These are phyloP conservation scores for Rostrohypoxylon terebratum DNA, from an alignment of 495 filamentous ascomycete genomes.

Conservation along the genomic window DNA sequence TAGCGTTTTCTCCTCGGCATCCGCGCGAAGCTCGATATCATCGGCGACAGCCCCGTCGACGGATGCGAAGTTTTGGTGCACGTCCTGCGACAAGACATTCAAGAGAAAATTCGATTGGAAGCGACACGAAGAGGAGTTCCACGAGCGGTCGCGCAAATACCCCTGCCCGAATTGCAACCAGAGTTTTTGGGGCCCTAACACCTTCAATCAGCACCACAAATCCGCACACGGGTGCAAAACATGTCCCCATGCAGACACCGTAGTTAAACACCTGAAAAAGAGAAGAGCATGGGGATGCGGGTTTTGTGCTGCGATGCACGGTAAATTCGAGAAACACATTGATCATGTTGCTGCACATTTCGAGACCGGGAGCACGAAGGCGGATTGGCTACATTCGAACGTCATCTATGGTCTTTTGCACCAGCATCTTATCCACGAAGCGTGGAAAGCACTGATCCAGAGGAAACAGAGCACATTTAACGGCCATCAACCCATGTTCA, in stretches of 20 bases:
- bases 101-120: slow-evolving; percentile 67
- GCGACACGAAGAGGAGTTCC: slow-evolving; percentile 64
- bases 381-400: slow-evolving; percentile 62
- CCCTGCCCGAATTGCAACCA: slow-evolving; percentile 63
- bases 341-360: slow-evolving; percentile 64
- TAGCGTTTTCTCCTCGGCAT: slow-evolving; percentile 51
- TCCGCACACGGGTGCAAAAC: slow-evolving; percentile 63
- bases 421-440: slow-evolving; percentile 60
- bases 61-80: slow-evolving; percentile 62
- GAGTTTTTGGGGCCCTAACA: slow-evolving; percentile 63
- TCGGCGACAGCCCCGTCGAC: slow-evolving; percentile 40
- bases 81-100: slow-evolving; percentile 63
- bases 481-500: slow-evolving; percentile 60
- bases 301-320: slow-evolving; percentile 62
- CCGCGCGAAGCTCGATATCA: slow-evolving; percentile 55
- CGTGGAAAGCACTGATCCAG: slow-evolving; percentile 58
- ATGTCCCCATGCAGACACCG: slow-evolving; percentile 61
- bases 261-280: slow-evolving; percentile 54
- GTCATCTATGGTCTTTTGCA: slow-evolving; percentile 64
- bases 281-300: slow-evolving; percentile 58
- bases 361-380: slow-evolving; percentile 60
- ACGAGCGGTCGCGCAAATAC: slow-evolving; percentile 64
- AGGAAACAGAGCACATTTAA: slow-evolving; percentile 55
- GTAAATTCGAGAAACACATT: slow-evolving; percentile 61
- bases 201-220: slow-evolving; percentile 65